Evolutionary conservation across 106 monocot species (phyloP).

Genomic region (Triglochin maritima): DNA sequence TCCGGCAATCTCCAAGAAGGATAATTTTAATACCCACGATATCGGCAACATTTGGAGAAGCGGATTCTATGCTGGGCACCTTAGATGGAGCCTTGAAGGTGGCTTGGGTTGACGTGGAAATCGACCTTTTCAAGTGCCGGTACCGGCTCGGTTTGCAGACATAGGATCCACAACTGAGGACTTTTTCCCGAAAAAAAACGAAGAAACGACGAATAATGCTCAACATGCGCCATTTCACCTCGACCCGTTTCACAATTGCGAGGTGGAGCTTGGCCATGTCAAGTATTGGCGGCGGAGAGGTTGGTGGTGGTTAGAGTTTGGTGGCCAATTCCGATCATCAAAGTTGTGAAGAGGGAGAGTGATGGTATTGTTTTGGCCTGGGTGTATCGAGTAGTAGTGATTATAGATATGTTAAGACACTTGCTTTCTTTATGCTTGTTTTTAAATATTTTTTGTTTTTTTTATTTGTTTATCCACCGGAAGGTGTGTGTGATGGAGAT

Average conservation of each 20-base stretch:
- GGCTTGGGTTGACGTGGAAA: neutral
- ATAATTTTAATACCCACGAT: conserved; percentile 51
- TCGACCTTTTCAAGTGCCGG: conserved; percentile 3
- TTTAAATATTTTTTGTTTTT: too few relatives aligned
- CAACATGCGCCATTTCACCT: conserved; percentile 19
- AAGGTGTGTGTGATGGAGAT: too few relatives aligned
- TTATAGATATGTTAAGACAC: too few relatives aligned
- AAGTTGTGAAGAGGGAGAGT: too few relatives aligned
- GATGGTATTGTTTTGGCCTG: too few relatives aligned
- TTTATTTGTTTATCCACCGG: too few relatives aligned
- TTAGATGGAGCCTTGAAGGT: neutral
- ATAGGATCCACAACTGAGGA: conserved; percentile 23
- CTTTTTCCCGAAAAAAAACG: conserved; percentile 19
- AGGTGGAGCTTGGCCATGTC: conserved; percentile 14
- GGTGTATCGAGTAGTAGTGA: too few relatives aligned
- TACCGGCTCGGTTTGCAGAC: neutral
- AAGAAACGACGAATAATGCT: conserved; percentile 12
- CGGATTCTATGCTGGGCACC: neutral
- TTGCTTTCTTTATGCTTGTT: too few relatives aligned
- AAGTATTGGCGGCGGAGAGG: neutral
- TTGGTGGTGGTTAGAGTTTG: neutral
- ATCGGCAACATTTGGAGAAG: conserved; percentile 8
- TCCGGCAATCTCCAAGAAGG: conserved; percentile 69
- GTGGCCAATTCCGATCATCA: too few relatives aligned
- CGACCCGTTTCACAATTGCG: neutral